These are phyloP conservation scores for Sambucus nigra DNA, from an alignment of 129 eudicot genomes.

Conservation along the genomic window DNA sequence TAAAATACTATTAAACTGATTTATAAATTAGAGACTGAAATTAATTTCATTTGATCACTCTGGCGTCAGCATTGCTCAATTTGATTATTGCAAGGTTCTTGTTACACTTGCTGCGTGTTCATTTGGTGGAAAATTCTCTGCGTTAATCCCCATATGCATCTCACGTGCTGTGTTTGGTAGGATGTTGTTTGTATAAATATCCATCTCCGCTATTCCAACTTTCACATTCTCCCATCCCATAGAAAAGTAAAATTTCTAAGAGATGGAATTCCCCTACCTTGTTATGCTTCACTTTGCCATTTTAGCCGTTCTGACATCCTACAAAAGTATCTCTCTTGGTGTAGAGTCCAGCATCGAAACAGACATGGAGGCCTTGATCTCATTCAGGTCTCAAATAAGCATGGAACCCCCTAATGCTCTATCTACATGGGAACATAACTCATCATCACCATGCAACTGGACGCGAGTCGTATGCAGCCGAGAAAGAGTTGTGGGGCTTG, in stretches of 20 bases:
- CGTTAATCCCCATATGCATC: too few relatives aligned
- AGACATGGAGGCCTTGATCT: constrained; percentile 50
- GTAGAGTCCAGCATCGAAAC: constrained; percentile 21
- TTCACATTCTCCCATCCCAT: too few relatives aligned
- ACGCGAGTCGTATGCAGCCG: constrained; percentile 42
- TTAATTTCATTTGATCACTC: too few relatives aligned
- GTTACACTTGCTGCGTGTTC: too few relatives aligned
- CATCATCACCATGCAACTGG: constrained; percentile 63
- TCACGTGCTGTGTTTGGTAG: too few relatives aligned
- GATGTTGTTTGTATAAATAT: neutral
- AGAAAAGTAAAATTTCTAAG: neutral
- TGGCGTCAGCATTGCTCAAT: too few relatives aligned
- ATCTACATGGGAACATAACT: constrained; percentile 40
- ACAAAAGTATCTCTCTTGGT: neutral
- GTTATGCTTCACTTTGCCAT: neutral
- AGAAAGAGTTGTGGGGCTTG: constrained; percentile 36
- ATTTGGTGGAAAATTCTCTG: too few relatives aligned
- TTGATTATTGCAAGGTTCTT: too few relatives aligned
- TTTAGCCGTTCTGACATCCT: neutral
- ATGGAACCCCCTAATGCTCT: constrained; percentile 24
- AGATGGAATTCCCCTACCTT: neutral
- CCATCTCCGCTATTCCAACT: neutral
- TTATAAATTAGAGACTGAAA: too few relatives aligned
- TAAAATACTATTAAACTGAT: too few relatives aligned
- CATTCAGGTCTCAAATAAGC: constrained; percentile 37